A percentile compares a stretch with the other conserved stretches of the same genome.
Conservation (phyloP, 495 filamentous ascomycete species). For the Corynascus novoguineensis region DNA sequence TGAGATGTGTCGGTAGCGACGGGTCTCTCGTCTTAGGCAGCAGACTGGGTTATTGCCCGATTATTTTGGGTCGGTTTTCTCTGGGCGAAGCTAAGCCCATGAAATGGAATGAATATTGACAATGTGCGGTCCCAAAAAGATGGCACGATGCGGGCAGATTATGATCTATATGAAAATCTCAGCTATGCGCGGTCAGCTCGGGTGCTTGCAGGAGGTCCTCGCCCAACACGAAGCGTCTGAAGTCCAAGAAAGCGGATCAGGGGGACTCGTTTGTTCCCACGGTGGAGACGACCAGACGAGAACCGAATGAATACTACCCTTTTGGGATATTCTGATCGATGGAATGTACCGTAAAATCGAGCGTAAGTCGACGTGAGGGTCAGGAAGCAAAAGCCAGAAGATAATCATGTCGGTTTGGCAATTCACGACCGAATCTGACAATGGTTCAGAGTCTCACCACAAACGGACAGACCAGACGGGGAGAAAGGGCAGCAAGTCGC, state of each 20-base stretch:
- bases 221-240: not conserved
- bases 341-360: no score
- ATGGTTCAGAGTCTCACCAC: not conserved
- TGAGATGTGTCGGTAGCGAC: conserved; percentile 21
- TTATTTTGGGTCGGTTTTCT: not conserved
- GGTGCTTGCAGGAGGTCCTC: not conserved
- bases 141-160: no score
- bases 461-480: not conserved
- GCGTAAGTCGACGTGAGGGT: no score
- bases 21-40: conserved; percentile 6
- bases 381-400: no score
- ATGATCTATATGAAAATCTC: no score
- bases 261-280: not conserved
- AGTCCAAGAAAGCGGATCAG: not conserved
- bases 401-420: no score
- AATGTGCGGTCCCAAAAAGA: not conserved
- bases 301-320: no score
- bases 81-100: not conserved
- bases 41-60: not conserved
- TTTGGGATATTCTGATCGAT: no score
- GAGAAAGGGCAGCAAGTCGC: not conserved
- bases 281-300: not conserved
- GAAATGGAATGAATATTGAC: not conserved
- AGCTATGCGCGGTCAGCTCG: not conserved
- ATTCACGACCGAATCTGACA: no score